phyloP scores from a whole-genome alignment of 768 basidiomycete genomes.

The Suillus ampliporus region DNA sequence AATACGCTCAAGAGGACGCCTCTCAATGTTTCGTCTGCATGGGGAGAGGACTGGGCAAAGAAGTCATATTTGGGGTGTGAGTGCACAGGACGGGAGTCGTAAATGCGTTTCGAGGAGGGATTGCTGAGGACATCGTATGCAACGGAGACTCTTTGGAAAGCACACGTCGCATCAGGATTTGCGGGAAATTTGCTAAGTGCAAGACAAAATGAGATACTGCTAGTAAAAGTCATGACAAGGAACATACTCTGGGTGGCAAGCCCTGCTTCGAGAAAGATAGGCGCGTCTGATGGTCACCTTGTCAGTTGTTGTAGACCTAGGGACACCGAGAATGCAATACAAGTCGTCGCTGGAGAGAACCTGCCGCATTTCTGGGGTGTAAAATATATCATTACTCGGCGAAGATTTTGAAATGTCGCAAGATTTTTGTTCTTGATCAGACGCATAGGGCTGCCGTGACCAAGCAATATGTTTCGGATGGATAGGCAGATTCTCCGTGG shows the following conservation, averaged over 20 bases:
- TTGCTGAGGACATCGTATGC: conserved; percentile 84
- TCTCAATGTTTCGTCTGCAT: conserved; percentile 82
- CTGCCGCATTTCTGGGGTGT: conserved; percentile 37
- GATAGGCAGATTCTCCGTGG: conserved; percentile 43
- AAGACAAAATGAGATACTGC: conserved; percentile 13
- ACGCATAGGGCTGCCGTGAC: conserved; percentile 27
- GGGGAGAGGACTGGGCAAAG: conserved; percentile 55
- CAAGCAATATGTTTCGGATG: conserved; percentile 34
- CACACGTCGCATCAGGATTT: conserved; percentile 76
- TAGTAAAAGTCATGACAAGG: not conserved
- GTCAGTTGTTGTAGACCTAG: conserved; percentile 56
- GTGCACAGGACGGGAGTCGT: conserved; percentile 62
- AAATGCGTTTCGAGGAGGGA: conserved; percentile 67
- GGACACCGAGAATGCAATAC: conserved; percentile 74
- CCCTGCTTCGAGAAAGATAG: conserved; percentile 74
- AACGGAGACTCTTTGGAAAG: conserved; percentile 86
- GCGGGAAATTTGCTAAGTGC: conserved; percentile 73
- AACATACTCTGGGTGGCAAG: conserved; percentile 88
- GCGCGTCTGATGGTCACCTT: conserved; percentile 70
- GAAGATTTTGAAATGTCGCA: conserved; percentile 7
- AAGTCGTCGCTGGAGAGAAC: conserved; percentile 70
- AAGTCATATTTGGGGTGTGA: conserved; percentile 51
- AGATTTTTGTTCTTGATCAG: conserved; percentile 18
- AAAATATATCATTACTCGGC: conserved; percentile 14
- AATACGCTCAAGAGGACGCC: conserved; percentile 76